A percentile compares a stretch with the other conserved stretches of the same genome.
Conservation (phyloP, 192 early-diverging fungal species). For the Dissophora globulifera region DNA sequence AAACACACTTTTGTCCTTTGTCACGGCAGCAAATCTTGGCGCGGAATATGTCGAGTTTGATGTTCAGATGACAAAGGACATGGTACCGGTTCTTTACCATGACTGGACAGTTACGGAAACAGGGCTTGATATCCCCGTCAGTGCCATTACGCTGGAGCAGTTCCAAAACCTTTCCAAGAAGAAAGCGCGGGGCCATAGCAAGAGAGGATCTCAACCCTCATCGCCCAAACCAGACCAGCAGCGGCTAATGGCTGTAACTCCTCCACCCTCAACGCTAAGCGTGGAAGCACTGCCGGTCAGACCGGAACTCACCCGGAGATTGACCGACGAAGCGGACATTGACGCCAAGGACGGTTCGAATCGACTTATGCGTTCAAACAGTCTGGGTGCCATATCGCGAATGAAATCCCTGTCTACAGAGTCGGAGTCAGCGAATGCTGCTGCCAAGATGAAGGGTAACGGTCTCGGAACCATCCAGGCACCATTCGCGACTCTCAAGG, state of each 20-base stretch:
- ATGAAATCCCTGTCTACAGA: conserved; percentile 9
- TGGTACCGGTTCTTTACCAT: conserved; percentile 90
- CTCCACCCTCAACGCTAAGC: conserved; percentile 13
- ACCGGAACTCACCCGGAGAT: conserved; percentile 16
- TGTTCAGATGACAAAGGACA: conserved; percentile 92
- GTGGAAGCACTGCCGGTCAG: not conserved
- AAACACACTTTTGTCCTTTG: conserved; percentile 90
- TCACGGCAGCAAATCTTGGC: conserved; percentile 83
- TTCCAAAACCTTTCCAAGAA: conserved; percentile 68
- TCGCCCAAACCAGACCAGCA: conserved; percentile 22
- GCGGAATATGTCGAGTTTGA: conserved; percentile 94
- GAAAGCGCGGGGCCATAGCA: conserved; percentile 43
- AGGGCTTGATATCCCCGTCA: conserved; percentile 74
- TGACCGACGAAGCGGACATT: conserved; percentile 4
- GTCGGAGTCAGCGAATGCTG: conserved; percentile 24
- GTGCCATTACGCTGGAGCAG: conserved; percentile 74
- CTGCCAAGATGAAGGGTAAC: conserved; percentile 77
- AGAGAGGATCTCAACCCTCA: conserved; percentile 5
- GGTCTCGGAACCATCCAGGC: conserved; percentile 82
- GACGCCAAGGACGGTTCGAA: conserved; percentile 15
- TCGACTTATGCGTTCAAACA: conserved; percentile 55
- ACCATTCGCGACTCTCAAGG: conserved; percentile 87
- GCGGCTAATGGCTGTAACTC: not conserved
- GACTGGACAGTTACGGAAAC: conserved; percentile 88
- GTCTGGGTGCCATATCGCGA: conserved; percentile 51